These are phyloP conservation scores for Isabelozyma gotoi DNA, from an alignment of 805 yeast genomes.

Conservation along the genomic window DNA sequence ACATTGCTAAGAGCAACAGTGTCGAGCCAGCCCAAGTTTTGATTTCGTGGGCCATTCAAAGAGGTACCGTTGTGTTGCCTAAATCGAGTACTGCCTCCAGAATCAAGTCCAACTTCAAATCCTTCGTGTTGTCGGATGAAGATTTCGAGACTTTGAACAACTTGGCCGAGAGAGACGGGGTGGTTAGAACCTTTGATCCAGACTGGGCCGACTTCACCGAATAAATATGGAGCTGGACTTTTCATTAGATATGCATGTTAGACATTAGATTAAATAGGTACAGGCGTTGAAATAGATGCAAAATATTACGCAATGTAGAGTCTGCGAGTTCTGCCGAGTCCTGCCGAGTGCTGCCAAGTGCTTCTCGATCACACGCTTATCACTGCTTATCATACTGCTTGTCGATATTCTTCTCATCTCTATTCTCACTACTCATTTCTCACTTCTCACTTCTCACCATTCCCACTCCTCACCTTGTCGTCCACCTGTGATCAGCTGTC, in stretches of 20 bases:
- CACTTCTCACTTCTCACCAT: no score
- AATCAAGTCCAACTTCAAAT: conserved; percentile 36
- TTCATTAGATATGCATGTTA: background rate
- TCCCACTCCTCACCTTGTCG: no score
- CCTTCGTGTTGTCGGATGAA: conserved; percentile 32
- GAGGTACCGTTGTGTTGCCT: conserved; percentile 39
- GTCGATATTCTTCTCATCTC: no score
- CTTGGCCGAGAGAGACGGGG: conserved; percentile 32
- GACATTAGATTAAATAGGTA: background rate
- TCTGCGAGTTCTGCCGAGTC: no score
- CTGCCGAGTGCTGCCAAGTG: no score
- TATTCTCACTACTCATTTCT: no score
- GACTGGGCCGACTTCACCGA: conserved; percentile 16
- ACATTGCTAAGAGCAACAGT: conserved; percentile 29
- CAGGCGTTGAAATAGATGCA: background rate
- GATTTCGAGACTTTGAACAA: conserved; percentile 34
- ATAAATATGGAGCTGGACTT: conserved; percentile 1
- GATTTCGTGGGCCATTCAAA: conserved; percentile 39
- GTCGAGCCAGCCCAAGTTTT: conserved; percentile 35
- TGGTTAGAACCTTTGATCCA: conserved; percentile 17
- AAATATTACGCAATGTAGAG: no score
- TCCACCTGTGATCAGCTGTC: no score
- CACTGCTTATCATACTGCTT: no score
- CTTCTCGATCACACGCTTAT: no score
- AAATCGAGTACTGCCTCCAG: conserved; percentile 37